Conservation (phyloP, 2,329 filamentous ascomycete genomes). For the Diaporthe batatas region DNA sequence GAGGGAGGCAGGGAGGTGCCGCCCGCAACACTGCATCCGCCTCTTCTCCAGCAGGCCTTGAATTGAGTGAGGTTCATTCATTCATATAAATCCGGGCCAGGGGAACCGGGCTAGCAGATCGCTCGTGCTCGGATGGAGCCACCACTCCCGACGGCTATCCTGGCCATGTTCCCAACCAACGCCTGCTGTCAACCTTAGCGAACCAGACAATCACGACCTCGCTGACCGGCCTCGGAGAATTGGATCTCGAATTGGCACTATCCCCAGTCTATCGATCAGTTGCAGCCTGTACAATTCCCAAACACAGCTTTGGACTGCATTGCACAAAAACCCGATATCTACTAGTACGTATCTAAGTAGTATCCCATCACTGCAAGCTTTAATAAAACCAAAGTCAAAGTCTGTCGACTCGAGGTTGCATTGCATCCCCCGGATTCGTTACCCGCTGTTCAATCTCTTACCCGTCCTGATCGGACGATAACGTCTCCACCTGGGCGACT, state of each 20-base stretch:
- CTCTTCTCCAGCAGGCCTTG: background rate
- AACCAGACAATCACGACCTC: background rate
- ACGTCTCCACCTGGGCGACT: background rate
- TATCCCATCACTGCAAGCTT: background rate
- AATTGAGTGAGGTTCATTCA: too few species aligned
- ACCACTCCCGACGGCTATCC: constrained; percentile 13
- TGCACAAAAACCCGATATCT: background rate
- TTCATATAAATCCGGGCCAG: constrained; percentile 24
- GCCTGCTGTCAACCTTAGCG: background rate
- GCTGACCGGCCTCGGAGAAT: constrained; percentile 20
- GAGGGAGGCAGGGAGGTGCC: background rate
- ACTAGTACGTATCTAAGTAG: background rate
- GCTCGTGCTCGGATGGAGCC: constrained; percentile 7
- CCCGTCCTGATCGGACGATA: constrained; percentile 10
- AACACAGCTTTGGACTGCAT: background rate
- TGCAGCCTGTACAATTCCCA: background rate
- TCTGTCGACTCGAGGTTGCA: constrained; percentile 12
- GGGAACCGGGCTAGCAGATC: background rate
- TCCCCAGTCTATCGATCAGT: background rate
- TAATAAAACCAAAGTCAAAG: constrained; percentile 15
- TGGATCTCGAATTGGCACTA: constrained; percentile 18
- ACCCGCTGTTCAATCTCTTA: background rate
- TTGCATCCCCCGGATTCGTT: background rate
- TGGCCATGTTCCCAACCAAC: background rate
- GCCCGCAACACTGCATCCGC: background rate